Base-by-base conservation (phyloP, 192 early-diverging fungal species). In the Helicostylum pulchrum region DNA sequence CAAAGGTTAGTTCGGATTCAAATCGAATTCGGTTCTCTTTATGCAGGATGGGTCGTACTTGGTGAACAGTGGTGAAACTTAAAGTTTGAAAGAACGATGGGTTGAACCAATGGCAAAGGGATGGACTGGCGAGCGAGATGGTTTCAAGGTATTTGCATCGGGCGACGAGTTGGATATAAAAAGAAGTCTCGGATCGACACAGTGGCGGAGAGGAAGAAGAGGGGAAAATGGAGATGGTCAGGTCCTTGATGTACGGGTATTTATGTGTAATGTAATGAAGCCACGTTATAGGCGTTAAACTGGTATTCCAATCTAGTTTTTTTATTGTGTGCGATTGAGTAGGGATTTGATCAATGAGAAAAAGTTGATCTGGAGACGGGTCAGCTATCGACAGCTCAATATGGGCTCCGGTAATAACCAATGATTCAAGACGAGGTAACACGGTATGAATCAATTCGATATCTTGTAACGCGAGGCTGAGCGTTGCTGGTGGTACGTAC, bases 221-320 rank as follows among this genome's bases (percentile, higher is more conserved):
- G 26, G 26, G 26, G 2, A 26, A 26, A 2, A 56, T 34, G 19
- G 31, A 30, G 7, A 56, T 15, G 17, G 17, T 39, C 7, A 56
- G 31, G 10, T 56, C 7, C n/a, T 56, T 56, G 3, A 56, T 9
- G 4, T 19, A 10, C 7, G 54, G 54, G 32, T 56, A 56, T 36
- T 56, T 56, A 56, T 56, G 54, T n/a, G 32, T 32, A 14, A 56
- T 34, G 4, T 56, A 56, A 17, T 34, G 34, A 34, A 56, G 54
- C 54, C 54, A 56, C 1, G 19, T 56, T n/a, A 17, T 5, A 39
- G 54, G 34, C n/a, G 54, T 34, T 36, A 19, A 34, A 19, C 31
- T 19, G 7, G 54, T 56, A 19, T 56, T 56, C 54, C 31, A 19
- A 36, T 56, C 30, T 3, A 56, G n/a, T 20, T 19, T 39, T 3